phyloP scores from a whole-genome alignment of 768 basidiomycete species.

The Exidia glandulosa region DNA sequence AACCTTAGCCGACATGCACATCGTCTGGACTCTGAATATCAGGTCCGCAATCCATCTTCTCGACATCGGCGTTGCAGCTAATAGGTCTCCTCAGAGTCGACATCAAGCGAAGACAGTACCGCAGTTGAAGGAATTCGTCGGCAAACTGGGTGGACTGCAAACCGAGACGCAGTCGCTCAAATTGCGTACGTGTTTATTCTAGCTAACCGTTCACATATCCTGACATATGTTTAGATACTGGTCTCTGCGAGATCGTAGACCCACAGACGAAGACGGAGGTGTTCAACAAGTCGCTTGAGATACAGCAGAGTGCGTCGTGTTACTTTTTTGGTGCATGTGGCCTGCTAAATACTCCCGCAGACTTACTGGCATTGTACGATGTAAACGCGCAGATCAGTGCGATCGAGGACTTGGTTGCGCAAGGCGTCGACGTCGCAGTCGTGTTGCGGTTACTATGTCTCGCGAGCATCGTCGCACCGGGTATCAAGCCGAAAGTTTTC shows the following conservation, averaged over 20 bases:
- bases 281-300: constrained; percentile 87
- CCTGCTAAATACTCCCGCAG: constrained; percentile 27
- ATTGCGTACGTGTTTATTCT: constrained; percentile 52
- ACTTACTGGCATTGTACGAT: constrained; percentile 91
- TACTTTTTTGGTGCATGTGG: background rate
- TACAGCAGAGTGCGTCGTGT: constrained; percentile 74
- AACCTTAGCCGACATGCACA: constrained; percentile 71
- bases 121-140: constrained; percentile 90
- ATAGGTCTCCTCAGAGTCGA: constrained; percentile 42
- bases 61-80: background rate
- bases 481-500: constrained; percentile 75
- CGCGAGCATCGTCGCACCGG: constrained; percentile 71
- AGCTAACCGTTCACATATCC: background rate
- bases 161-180: constrained; percentile 81
- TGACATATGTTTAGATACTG: constrained; percentile 55
- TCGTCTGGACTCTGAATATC: constrained; percentile 85
- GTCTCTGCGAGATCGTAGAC: constrained; percentile 83
- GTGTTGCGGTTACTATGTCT: constrained; percentile 78
- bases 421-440: constrained; percentile 70
- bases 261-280: constrained; percentile 73
- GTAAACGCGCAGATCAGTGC: constrained; percentile 64
- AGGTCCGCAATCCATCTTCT: constrained; percentile 32
- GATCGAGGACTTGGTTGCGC: constrained; percentile 85
- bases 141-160: constrained; percentile 85
- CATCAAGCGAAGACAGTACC: constrained; percentile 83